Conservation (phyloP, 2,329 filamentous ascomycete genomes). For the Ampelomyces quisqualis region DNA sequence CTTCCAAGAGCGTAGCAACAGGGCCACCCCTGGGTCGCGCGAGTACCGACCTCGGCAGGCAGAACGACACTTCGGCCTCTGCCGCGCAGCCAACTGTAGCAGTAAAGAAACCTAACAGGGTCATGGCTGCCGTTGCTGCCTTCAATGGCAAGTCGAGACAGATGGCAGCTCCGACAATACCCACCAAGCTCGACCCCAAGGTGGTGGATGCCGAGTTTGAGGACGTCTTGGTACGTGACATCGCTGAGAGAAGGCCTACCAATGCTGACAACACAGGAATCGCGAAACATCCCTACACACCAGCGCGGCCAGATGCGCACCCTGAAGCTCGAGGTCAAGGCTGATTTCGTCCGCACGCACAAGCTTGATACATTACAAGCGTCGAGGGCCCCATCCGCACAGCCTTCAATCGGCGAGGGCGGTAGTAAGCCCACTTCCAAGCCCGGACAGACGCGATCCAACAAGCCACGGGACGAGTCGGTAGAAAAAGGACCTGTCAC, state of each 20-base stretch:
- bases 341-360: constrained; percentile 91
- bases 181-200: constrained; percentile 51
- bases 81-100: constrained; percentile 17
- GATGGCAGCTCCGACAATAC: constrained; percentile 31
- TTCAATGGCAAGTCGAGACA: constrained; percentile 57
- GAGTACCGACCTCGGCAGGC: constrained; percentile 32
- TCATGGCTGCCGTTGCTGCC: constrained; percentile 65
- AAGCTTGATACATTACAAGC: constrained; percentile 60
- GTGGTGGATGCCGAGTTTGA: constrained; percentile 65
- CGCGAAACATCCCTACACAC: constrained; percentile 89
- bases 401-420: constrained; percentile 42
- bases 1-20: constrained; percentile 18
- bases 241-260: constrained; percentile 21
- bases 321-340: constrained; percentile 85
- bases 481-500: constrained; percentile 21
- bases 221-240: constrained; percentile 59
- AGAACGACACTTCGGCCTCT: constrained; percentile 18
- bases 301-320: constrained; percentile 94
- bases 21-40: constrained; percentile 28
- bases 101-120: constrained; percentile 52
- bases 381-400: constrained; percentile 51
- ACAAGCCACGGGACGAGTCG: constrained; percentile 36
- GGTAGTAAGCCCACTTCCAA: constrained; percentile 23
- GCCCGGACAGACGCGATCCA: constrained; percentile 47
- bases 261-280: constrained; percentile 62